A percentile compares a stretch with the other conserved stretches of the same genome.
Conservation (phyloP, 495 filamentous ascomycete genomes). For the Parachaetomium inaequale region DNA sequence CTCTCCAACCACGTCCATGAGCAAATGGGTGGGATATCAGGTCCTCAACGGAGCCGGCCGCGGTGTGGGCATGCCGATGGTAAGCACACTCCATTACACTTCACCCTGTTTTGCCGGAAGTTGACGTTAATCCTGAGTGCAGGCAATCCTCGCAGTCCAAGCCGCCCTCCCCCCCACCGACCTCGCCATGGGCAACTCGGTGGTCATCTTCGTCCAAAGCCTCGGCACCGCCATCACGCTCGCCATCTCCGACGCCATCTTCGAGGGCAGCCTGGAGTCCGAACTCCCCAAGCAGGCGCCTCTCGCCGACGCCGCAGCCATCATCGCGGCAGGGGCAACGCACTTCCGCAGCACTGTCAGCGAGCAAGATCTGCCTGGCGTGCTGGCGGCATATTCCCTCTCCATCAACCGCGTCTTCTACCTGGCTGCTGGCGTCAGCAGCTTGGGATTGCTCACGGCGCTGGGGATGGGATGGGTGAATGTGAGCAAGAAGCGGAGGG, state of each 20-base stretch:
- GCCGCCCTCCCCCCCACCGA: constrained; percentile 48
- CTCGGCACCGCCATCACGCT: constrained; percentile 61
- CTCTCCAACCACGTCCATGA: constrained; percentile 37
- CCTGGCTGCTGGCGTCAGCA: constrained; percentile 14
- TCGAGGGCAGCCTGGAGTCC: constrained; percentile 52
- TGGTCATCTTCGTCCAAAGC: constrained; percentile 60
- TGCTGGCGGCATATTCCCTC: constrained; percentile 46
- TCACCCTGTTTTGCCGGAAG: not conserved
- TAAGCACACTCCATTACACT: not conserved
- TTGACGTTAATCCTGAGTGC: constrained; percentile 9
- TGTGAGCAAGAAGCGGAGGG: constrained; percentile 4
- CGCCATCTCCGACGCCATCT: constrained; percentile 55
- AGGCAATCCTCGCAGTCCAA: constrained; percentile 52
- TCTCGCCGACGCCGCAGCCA: constrained; percentile 14
- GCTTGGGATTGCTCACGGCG: constrained; percentile 16
- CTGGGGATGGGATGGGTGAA: constrained; percentile 27
- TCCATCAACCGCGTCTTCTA: constrained; percentile 25
- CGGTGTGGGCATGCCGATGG: constrained; percentile 58
- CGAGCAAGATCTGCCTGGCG: constrained; percentile 17
- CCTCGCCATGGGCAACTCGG: constrained; percentile 54
- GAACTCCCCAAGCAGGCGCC: constrained; percentile 36
- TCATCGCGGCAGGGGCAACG: constrained; percentile 46
- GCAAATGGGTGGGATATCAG: constrained; percentile 61
- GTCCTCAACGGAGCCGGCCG: constrained; percentile 62
- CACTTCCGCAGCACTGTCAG: constrained; percentile 34